phyloP scores from a whole-genome alignment of 2,329 filamentous ascomycete species.

The Penicillium corylophilum region DNA sequence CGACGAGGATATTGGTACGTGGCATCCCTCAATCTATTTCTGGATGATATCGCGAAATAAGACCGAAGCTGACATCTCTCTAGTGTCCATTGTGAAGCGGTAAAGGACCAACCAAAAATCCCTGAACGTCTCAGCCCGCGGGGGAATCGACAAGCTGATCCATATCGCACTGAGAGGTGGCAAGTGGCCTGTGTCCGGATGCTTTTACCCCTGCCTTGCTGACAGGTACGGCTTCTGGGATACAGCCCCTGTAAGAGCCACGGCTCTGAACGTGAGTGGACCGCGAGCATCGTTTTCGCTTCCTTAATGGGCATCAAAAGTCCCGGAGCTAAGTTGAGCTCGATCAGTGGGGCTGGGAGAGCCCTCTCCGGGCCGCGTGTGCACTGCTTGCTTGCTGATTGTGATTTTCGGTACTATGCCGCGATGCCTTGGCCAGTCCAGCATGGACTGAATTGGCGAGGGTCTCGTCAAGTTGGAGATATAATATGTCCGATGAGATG shows the following conservation, averaged over 20 bases:
- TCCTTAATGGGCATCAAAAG: slow-evolving; percentile 12
- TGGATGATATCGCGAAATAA: not conserved
- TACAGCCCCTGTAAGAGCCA: slow-evolving; percentile 25
- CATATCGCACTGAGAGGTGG: slow-evolving; percentile 25
- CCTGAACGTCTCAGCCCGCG: slow-evolving; percentile 28
- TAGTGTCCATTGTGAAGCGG: slow-evolving; percentile 69
- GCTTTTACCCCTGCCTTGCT: slow-evolving; percentile 17
- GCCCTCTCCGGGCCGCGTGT: slow-evolving; percentile 9
- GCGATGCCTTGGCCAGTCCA: slow-evolving; percentile 1
- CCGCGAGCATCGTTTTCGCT: slow-evolving; percentile 18
- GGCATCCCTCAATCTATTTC: not conserved
- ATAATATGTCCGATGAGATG: slow-evolving; percentile 7
- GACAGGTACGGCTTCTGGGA: slow-evolving; percentile 28
- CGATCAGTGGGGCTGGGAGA: slow-evolving; percentile 5
- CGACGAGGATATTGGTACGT: slow-evolving; percentile 94
- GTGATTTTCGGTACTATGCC: slow-evolving; percentile 9
- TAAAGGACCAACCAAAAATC: slow-evolving; percentile 40
- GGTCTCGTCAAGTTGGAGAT: slow-evolving; percentile 18
- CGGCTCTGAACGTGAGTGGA: slow-evolving; percentile 17
- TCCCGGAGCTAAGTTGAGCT: slow-evolving; percentile 7
- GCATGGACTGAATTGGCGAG: slow-evolving; percentile 8
- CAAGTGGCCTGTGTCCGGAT: slow-evolving; percentile 18
- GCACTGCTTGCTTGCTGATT: slow-evolving; percentile 19
- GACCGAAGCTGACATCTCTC: slow-evolving; percentile 25
- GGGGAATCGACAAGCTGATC: slow-evolving; percentile 25